Conservation (phyloP, 768 basidiomycete genomes). For the Hemileccinum rubropunctum region DNA sequence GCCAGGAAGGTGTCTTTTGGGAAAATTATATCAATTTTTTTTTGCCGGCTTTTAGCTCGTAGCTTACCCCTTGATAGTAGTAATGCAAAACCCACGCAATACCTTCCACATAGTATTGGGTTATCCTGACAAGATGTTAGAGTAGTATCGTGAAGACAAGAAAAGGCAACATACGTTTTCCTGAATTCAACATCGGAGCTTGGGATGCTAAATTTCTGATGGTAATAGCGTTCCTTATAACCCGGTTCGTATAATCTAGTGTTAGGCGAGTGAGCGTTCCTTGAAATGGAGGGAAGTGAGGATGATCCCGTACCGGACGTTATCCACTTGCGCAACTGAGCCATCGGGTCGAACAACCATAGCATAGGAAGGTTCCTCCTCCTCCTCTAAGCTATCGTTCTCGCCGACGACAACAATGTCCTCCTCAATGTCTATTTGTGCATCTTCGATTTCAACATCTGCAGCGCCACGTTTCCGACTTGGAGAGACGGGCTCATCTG, state of each 20-base stretch:
- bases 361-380: constrained; percentile 49
- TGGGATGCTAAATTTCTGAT: constrained; percentile 85
- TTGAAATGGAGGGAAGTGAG: background rate
- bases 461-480: constrained; percentile 48
- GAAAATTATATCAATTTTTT: constrained; percentile 19
- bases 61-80: constrained; percentile 93
- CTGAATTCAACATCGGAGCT: constrained; percentile 68
- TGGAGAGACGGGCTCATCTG: constrained; percentile 22
- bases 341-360: constrained; percentile 87
- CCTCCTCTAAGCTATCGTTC: constrained; percentile 46
- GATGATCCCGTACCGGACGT: constrained; percentile 68
- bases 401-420: constrained; percentile 23
- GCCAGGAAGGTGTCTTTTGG: constrained; percentile 84
- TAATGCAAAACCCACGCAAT: constrained; percentile 95
- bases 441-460: constrained; percentile 42
- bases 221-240: constrained; percentile 93
- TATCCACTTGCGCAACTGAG: constrained; percentile 91
- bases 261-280: constrained; percentile 2
- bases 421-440: constrained; percentile 29
- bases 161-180: constrained; percentile 53
- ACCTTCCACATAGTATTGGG: constrained; percentile 87
- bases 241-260: constrained; percentile 92
- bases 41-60: background rate
- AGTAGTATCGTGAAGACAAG: background rate
- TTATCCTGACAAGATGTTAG: constrained; percentile 50